A percentile compares a stretch with the other conserved stretches of the same genome.
phyloP scores from a whole-genome alignment of 495 filamentous ascomycete genomes.

The Polyplosphaeria fusca region DNA sequence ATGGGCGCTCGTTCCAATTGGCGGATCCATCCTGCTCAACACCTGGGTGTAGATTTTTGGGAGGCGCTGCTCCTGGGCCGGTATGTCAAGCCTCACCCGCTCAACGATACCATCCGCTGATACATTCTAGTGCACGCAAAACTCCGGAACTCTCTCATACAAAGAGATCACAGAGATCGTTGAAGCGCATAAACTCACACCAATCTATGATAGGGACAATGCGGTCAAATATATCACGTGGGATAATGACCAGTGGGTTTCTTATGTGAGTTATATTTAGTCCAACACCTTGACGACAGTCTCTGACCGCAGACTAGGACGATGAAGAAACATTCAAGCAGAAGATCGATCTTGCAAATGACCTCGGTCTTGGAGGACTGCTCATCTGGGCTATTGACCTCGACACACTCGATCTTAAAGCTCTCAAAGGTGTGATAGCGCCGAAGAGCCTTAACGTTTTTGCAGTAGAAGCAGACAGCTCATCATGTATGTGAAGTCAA shows the following conservation, averaged over 20 bases:
- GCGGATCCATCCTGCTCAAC: conserved; percentile 35
- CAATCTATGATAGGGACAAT: conserved; percentile 32
- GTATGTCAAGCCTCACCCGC: too few species aligned
- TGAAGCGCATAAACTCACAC: conserved; percentile 5
- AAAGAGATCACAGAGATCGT: conserved; percentile 44
- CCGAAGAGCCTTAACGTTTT: neutral
- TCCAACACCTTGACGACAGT: neutral
- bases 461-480: neutral
- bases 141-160: conserved; percentile 41
- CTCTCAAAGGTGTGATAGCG: neutral
- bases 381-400: neutral
- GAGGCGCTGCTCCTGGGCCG: conserved; percentile 34
- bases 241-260: conserved; percentile 48
- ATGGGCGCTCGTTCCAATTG: conserved; percentile 45
- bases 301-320: neutral
- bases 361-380: neutral
- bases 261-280: conserved; percentile 39
- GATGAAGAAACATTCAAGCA: neutral
- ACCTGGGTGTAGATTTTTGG: conserved; percentile 38
- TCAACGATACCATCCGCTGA: too few species aligned
- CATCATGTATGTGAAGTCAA: too few species aligned
- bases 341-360: neutral
- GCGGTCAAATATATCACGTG: conserved; percentile 46
- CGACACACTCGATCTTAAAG: neutral
- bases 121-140: conserved; percentile 42